phyloP scores from a whole-genome alignment of 441 rosid genomes.

The Euphorbia corollata region DNA sequence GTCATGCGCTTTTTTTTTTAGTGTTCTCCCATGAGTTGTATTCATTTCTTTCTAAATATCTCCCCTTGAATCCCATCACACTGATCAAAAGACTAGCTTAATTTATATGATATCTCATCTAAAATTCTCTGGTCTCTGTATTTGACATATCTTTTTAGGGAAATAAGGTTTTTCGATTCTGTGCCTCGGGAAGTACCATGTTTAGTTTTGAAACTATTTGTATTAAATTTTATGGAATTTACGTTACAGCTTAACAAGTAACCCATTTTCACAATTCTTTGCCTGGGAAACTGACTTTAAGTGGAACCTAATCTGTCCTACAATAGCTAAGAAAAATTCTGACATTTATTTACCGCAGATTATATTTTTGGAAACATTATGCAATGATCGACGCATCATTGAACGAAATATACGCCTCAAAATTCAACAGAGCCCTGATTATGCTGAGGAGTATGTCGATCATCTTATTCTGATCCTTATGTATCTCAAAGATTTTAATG shows the following conservation, averaged over 20 bases:
- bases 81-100: neutral
- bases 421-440: constrained; percentile 99
- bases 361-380: constrained; percentile 91
- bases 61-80: neutral
- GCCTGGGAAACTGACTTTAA: neutral
- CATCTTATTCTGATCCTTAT: constrained; percentile 23
- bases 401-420: constrained; percentile 98
- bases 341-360: constrained; percentile 42
- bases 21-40: neutral
- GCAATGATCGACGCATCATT: constrained; percentile 88
- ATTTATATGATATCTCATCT: neutral
- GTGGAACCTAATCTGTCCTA: neutral
- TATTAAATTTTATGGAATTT: no score
- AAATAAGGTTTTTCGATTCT: neutral
- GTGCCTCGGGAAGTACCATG: neutral
- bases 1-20: neutral
- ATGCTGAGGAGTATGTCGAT: constrained; percentile 82
- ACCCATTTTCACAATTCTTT: neutral
- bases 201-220: neutral
- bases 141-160: neutral
- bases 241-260: neutral
- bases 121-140: neutral
- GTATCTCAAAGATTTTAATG: constrained; percentile 15
- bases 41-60: constrained; percentile 1
- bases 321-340: constrained; percentile 13